Evolutionary conservation across 805 yeast genomes (phyloP).

Genomic region (Monosporozyma unispora): DNA sequence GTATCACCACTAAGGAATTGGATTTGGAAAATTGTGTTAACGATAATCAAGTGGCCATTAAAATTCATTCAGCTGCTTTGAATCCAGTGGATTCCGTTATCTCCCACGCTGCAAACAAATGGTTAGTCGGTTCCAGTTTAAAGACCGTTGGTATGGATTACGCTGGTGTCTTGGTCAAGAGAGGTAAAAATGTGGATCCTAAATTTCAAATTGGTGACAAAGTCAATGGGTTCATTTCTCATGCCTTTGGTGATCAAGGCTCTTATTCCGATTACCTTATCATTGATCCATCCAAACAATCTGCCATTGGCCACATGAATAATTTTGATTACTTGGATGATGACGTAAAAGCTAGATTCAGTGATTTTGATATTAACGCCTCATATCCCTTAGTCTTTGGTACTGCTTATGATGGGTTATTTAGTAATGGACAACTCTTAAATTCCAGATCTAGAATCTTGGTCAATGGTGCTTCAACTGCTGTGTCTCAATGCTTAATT

Average conservation of each 20-base stretch:
- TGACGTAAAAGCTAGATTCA: background rate
- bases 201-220: constrained; percentile 18
- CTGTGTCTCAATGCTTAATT: constrained; percentile 50
- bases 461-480: constrained; percentile 66
- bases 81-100: constrained; percentile 24
- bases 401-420: constrained; percentile 46
- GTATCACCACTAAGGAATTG: constrained; percentile 12
- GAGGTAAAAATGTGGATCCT: constrained; percentile 15
- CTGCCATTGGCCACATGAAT: constrained; percentile 29
- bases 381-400: constrained; percentile 56
- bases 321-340: constrained; percentile 4
- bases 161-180: constrained; percentile 22
- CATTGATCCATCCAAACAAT: constrained; percentile 27
- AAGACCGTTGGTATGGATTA: constrained; percentile 25
- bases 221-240: constrained; percentile 21
- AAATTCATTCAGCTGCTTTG: constrained; percentile 26
- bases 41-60: constrained; percentile 21
- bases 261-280: constrained; percentile 40
- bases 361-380: constrained; percentile 30
- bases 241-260: constrained; percentile 29
- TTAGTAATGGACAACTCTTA: constrained; percentile 23
- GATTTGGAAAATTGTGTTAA: constrained; percentile 19
- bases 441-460: constrained; percentile 41
- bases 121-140: constrained; percentile 3
- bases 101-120: constrained; percentile 10